A percentile compares a stretch with the other conserved stretches of the same genome.
Conservation (phyloP, 805 yeast species). For the Schwanniomyces yamadae region DNA sequence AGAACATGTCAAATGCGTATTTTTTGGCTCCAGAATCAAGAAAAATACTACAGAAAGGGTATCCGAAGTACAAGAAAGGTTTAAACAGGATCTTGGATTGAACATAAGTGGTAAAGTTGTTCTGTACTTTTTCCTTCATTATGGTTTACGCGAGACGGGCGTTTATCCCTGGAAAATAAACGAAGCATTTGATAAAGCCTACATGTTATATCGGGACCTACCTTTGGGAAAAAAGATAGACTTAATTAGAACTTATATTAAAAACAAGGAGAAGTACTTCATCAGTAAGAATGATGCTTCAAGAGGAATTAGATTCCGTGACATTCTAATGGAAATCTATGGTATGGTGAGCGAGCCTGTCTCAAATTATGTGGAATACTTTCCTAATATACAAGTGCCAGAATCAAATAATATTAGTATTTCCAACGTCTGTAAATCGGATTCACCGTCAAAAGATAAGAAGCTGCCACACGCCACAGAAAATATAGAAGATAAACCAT, state of each 20-base stretch:
- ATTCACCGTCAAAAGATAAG: too few species aligned
- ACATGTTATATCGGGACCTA: slow-evolving; percentile 8
- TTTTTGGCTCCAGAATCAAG: slow-evolving; percentile 7
- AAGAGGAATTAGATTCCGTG: slow-evolving; percentile 14
- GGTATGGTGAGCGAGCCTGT: slow-evolving; percentile 15
- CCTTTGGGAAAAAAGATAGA: slow-evolving; percentile 6
- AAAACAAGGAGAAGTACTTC: slow-evolving; percentile 4
- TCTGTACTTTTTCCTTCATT: slow-evolving; percentile 17
- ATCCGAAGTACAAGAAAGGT: slow-evolving; percentile 10
- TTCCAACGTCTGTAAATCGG: too few species aligned
- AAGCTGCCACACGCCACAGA: too few species aligned
- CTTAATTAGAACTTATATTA: slow-evolving; percentile 7
- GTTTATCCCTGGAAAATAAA: slow-evolving; percentile 8
- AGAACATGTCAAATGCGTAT: slow-evolving; percentile 15
- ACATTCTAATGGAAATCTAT: slow-evolving; percentile 15
- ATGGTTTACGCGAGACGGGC: slow-evolving; percentile 14
- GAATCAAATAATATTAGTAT: too few species aligned
- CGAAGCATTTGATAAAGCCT: slow-evolving; percentile 15
- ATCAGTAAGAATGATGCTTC: slow-evolving; percentile 13
- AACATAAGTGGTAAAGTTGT: slow-evolving; percentile 10
- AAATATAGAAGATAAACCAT: too few species aligned
- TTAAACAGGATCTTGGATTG: slow-evolving; percentile 10
- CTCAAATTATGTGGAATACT: slow-evolving; percentile 8
- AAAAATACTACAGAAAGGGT: slow-evolving; percentile 9
- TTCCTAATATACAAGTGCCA: background rate